Conservation (phyloP, 73 alveolate species). For the Tetrahymena thermophila region DNA sequence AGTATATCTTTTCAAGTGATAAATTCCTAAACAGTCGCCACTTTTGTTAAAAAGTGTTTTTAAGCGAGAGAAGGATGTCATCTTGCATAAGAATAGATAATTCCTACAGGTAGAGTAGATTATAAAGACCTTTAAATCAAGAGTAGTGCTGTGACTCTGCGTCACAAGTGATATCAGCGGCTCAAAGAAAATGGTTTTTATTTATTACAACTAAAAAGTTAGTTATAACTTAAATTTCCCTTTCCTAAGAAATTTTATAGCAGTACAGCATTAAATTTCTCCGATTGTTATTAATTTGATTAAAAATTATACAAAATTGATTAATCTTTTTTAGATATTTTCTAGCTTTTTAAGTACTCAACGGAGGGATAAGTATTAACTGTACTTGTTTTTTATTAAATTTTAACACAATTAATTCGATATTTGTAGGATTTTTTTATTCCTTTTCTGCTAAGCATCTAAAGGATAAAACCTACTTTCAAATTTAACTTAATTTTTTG, state of each 20-base stretch:
- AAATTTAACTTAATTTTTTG: no score
- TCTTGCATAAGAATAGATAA: background rate
- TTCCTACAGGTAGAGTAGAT: background rate
- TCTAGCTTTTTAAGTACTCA: background rate
- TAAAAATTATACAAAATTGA: background rate
- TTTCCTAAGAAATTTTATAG: background rate
- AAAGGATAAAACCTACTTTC: background rate
- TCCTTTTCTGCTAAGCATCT: background rate
- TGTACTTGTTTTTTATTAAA: background rate
- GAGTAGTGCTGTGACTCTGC: conserved; percentile 2
- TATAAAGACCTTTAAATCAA: background rate
- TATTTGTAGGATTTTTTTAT: background rate
- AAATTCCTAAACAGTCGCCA: background rate
- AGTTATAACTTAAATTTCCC: background rate
- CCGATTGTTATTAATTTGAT: background rate
- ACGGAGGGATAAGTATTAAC: background rate
- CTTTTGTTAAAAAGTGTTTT: background rate
- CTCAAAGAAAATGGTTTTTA: background rate
- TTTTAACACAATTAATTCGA: background rate
- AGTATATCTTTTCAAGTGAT: background rate
- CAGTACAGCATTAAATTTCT: background rate
- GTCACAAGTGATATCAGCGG: conserved; percentile 1
- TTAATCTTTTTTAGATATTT: background rate
- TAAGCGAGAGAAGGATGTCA: background rate
- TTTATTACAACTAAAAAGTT: background rate